Percentiles rank a stretch among this genome's conserved stretches.
Conservation (phyloP, 202 grass and related monocot genomes). For the Zizania palustris region DNA sequence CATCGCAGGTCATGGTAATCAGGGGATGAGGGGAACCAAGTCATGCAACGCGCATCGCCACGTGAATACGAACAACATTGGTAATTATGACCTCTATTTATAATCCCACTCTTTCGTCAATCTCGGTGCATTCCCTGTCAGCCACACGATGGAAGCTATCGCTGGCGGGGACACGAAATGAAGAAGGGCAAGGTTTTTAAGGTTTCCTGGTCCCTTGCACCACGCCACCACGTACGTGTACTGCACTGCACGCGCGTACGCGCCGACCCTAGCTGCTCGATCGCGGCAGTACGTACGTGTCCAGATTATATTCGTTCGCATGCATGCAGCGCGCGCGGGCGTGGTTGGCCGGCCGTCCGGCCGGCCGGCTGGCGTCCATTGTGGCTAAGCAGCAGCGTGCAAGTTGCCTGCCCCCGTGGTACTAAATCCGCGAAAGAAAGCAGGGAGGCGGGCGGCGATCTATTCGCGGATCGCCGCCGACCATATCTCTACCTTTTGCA, state of each 20-base stretch:
- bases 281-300: too few relatives aligned
- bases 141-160: not conserved
- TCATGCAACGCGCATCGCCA: too few relatives aligned
- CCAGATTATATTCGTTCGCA: not conserved
- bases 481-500: constrained; percentile 3
- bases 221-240: too few relatives aligned
- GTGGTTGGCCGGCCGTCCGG: not conserved
- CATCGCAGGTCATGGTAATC: too few relatives aligned
- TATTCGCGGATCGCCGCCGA: not conserved
- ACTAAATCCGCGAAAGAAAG: not conserved
- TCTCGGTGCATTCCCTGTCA: constrained; percentile 36
- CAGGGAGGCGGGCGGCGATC: not conserved
- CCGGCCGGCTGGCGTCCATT: not conserved
- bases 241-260: too few relatives aligned
- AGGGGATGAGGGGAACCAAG: too few relatives aligned
- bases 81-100: too few relatives aligned
- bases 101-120: too few relatives aligned
- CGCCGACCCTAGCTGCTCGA: not conserved
- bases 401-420: not conserved
- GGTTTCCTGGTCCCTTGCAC: constrained; percentile 25
- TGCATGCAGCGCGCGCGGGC: not conserved
- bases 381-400: not conserved
- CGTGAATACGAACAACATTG: too few relatives aligned
- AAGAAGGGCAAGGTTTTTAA: not conserved
- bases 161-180: not conserved